phyloP scores from a whole-genome alignment of 306 rosid species.

The Morella rubra region DNA sequence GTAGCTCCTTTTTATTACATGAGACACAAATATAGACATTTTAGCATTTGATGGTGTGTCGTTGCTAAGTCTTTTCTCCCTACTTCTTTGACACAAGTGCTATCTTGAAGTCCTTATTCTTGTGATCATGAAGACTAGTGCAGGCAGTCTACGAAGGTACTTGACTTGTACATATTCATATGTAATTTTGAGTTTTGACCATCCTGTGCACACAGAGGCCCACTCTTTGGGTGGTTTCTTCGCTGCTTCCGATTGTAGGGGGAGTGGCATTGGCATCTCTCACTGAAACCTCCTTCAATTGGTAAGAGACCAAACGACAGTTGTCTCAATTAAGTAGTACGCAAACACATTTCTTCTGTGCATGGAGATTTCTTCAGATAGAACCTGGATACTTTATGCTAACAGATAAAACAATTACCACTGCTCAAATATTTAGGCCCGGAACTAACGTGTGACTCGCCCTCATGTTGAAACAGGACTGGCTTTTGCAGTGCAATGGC shows the following conservation, averaged over 20 bases:
- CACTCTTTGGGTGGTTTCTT: slow-evolving; percentile 70
- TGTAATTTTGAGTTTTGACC: slow-evolving; percentile 39
- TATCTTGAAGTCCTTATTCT: slow-evolving; percentile 1
- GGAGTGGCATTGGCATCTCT: slow-evolving; percentile 88
- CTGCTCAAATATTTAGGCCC: slow-evolving; percentile 14
- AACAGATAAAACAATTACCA: not conserved
- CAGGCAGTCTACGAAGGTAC: slow-evolving; percentile 4
- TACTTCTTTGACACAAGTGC: not conserved
- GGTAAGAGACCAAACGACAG: slow-evolving; percentile 47
- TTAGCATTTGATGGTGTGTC: not conserved
- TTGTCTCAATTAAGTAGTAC: slow-evolving; percentile 6
- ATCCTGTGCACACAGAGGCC: slow-evolving; percentile 60
- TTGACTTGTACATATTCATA: slow-evolving; percentile 5
- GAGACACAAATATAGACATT: not conserved
- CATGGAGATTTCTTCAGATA: slow-evolving; percentile 13
- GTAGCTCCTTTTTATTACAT: not conserved
- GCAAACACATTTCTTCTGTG: not conserved
- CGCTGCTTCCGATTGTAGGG: slow-evolving; percentile 87
- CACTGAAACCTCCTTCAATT: slow-evolving; percentile 87
- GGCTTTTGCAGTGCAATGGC: slow-evolving; percentile 79
- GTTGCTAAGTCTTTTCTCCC: not conserved
- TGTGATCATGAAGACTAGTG: slow-evolving; percentile 4
- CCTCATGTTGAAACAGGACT: slow-evolving; percentile 49
- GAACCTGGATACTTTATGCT: slow-evolving; percentile 16
- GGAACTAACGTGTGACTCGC: slow-evolving; percentile 13